These are phyloP conservation scores for Alternaria sp. DNA, from an alignment of 2,329 filamentous ascomycete genomes.

Conservation along the genomic window DNA sequence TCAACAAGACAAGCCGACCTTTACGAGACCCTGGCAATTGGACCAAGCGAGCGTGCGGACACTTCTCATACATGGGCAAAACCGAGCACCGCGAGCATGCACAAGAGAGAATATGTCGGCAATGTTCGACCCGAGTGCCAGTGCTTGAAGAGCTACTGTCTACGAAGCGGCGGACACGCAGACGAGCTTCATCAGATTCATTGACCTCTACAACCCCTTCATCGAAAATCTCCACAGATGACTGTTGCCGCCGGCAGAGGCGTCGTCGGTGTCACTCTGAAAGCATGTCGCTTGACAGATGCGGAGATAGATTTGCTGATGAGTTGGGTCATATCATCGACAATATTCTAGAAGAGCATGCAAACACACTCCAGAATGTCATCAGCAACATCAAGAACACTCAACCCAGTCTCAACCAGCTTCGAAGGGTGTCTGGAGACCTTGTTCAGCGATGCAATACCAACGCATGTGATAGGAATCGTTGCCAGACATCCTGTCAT, in stretches of 20 bases:
- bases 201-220: slow-evolving; percentile 17
- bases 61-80: slow-evolving; percentile 28
- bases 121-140: slow-evolving; percentile 27
- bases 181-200: slow-evolving; percentile 19
- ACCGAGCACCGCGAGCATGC: slow-evolving; percentile 24
- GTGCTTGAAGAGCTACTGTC: neutral
- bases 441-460: slow-evolving; percentile 22
- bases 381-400: slow-evolving; percentile 48
- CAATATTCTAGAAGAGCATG: slow-evolving; percentile 50
- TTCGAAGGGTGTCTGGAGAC: slow-evolving; percentile 26
- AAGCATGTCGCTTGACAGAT: slow-evolving; percentile 26
- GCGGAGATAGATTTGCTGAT: slow-evolving; percentile 34
- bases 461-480: slow-evolving; percentile 1
- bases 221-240: slow-evolving; percentile 1
- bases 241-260: neutral
- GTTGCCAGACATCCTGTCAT: slow-evolving; percentile 8
- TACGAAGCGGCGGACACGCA: slow-evolving; percentile 10
- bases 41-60: slow-evolving; percentile 39
- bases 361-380: slow-evolving; percentile 46
- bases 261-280: slow-evolving; percentile 23
- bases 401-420: slow-evolving; percentile 23
- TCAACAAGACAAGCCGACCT: slow-evolving; percentile 16
- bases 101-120: slow-evolving; percentile 20
- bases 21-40: slow-evolving; percentile 32
- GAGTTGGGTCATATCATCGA: slow-evolving; percentile 51